Evolutionary conservation across 2,329 filamentous ascomycete species (phyloP).

Genomic region (Ophiostoma sp.): DNA sequence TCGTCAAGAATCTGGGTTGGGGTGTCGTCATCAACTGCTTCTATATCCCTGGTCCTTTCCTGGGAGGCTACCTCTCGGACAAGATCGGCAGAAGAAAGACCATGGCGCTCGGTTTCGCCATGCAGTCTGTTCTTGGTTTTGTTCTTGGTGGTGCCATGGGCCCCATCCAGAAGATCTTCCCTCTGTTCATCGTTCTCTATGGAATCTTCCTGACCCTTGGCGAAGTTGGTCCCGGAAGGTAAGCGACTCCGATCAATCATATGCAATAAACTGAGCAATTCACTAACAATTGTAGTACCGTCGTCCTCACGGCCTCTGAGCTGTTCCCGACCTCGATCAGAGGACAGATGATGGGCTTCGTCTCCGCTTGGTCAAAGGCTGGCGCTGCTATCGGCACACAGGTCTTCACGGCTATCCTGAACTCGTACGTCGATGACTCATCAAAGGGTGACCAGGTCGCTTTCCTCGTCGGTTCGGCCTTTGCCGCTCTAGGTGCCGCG

Average conservation of each 20-base stretch:
- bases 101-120: constrained; percentile 45
- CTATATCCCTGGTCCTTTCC: constrained; percentile 43
- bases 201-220: constrained; percentile 46
- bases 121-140: constrained; percentile 44
- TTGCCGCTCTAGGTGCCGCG: not conserved
- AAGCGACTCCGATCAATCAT: not conserved
- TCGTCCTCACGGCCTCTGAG: constrained; percentile 11
- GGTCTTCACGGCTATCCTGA: constrained; percentile 12
- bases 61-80: constrained; percentile 46
- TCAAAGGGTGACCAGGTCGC: constrained; percentile 14
- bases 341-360: constrained; percentile 15
- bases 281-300: constrained; percentile 5
- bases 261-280: not conserved
- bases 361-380: constrained; percentile 11
- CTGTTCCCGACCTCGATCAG: constrained; percentile 13
- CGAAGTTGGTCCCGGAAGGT: constrained; percentile 44
- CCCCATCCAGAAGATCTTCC: constrained; percentile 42
- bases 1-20: constrained; percentile 41
- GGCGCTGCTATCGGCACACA: constrained; percentile 13
- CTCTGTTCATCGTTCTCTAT: constrained; percentile 48
- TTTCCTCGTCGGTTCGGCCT: constrained; percentile 9
- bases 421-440: not conserved
- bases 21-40: constrained; percentile 47
- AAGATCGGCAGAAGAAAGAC: constrained; percentile 45
- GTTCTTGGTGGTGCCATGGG: constrained; percentile 44